Base-by-base conservation (phyloP, 2,329 filamentous ascomycete genomes). In the Dothideomycetidae sp. region DNA sequence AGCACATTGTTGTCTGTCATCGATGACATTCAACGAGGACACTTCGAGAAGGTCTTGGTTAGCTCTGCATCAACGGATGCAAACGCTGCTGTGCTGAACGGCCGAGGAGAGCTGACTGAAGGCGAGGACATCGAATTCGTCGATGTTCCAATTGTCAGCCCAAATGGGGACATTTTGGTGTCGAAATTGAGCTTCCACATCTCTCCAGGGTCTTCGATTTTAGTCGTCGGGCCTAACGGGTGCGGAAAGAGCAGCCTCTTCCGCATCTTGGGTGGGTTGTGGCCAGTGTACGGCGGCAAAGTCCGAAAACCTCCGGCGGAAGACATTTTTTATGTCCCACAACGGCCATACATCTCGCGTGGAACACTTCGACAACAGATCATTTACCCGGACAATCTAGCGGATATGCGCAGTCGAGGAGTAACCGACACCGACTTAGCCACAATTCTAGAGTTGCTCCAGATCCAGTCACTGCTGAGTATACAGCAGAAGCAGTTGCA, bases 291-390 rank as follows among this genome's bases (percentile, higher is more conserved):
- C 58, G 88, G 90, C 46, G 90, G 90, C 36, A 84, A 74, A 1
- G 90, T 98, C 13, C 71, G 83, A 51, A 96, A 96, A 57, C 90
- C 90, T 1, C 77, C 81, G 2, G 90, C 88, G 51, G 76, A 82
- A 47, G 81, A 90, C 54, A 96, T 98, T 54, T 98, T 96, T 62
- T 98, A 98, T 62, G 92, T 98, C 46, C 90, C 90, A 0, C 90
- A 98, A 54, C 76, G 90, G 2, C 90, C 90, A 0, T 98, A 98
- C 54, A 71, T 98, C 2, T 90, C 82, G 10, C 76, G 84, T 37
- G 90, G 90, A 14, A 85, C 81, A 2, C 72, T 98, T n/a, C 78
- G 90, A 28, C 85, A 96, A 57, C 90, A 98, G 53, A 85, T 98
- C 49, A 93, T 90, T 42, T 98, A 98, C 59, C 90, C 90, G 0